Conservation (phyloP, 345 rosid genomes). For the Sonneratia alba region DNA sequence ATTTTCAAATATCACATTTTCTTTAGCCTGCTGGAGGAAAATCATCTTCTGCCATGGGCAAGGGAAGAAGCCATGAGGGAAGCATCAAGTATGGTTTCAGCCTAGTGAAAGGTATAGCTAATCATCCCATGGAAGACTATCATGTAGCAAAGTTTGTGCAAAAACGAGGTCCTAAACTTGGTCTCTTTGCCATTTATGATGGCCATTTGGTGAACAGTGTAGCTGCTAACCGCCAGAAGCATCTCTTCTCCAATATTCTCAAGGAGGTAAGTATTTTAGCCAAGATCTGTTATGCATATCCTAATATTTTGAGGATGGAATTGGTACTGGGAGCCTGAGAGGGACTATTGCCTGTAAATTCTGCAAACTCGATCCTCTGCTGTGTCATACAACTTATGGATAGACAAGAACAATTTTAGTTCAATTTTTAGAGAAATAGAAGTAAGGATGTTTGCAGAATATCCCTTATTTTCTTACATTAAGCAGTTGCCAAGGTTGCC, state of each 20-base stretch:
- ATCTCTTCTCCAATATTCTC: constrained; percentile 18
- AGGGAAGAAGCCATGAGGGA: constrained; percentile 13
- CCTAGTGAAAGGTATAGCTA: constrained; percentile 19
- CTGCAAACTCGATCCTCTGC: neutral
- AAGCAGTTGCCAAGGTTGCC: neutral
- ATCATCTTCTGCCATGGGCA: constrained; percentile 12
- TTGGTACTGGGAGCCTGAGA: neutral
- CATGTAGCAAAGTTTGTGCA: constrained; percentile 15
- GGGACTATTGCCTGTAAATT: neutral
- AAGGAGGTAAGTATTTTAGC: constrained; percentile 10
- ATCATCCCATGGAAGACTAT: constrained; percentile 23
- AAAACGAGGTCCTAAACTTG: constrained; percentile 7
- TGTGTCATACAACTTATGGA: no score
- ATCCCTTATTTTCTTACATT: neutral
- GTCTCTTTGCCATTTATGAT: constrained; percentile 21
- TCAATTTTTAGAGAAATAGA: no score
- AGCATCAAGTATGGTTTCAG: constrained; percentile 13
- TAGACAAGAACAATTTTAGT: neutral
- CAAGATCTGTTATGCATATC: neutral
- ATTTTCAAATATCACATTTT: neutral
- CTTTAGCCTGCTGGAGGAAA: neutral
- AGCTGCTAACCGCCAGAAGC: constrained; percentile 14
- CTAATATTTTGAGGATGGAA: neutral
- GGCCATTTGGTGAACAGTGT: constrained; percentile 18
- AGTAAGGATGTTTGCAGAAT: no score